Evolutionary conservation across 169 alveolate genomes (phyloP), one percentile per base, ranked within the genome.

Genomic region (Plasmodium falciparum): DNA sequence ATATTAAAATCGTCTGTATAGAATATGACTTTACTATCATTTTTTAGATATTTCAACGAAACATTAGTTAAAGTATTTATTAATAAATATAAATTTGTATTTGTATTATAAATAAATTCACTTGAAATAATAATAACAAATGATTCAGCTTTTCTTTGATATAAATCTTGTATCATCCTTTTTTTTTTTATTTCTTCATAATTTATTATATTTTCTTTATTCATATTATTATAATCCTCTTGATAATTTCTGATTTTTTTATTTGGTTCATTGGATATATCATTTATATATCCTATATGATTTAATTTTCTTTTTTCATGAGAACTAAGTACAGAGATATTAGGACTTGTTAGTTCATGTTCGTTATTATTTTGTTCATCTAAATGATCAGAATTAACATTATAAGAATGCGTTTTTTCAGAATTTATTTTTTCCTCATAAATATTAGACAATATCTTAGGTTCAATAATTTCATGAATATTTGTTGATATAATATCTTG

Each of bases 11-110:
- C 90, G 11, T 80, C 90, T 39, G 90, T 67, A 17, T 80, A 83
- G 9, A 80, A 56, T 39, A 80, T 80, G n/a, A 80, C n/a, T 72
- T 80, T 80, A 72, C 83, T 56, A 29, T 69, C 90, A 80, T 69
- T 80, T 3, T 80, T 80, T 50, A 80, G 52, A 52, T 67, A 80
- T 58, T 80, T 80, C 20, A 80, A 52, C 11, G 90, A 67, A 9
- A 80, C 24, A 6, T 69, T 69, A 3, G 69, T 58, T 45, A 80
- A 62, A 3, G 85, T 67, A 8, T 80, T 72, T 13, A 70, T 22
- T 47, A 80, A 63, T 29, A 80, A 26, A 58, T 13, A 15, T 26
- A 80, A 71, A 58, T 80, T 73, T 52, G 83, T 69, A 24, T 80
- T 80, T 2, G 90, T 80, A 29, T 50, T 67, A 47, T 80, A 67